Evolutionary conservation across 495 filamentous ascomycete genomes (phyloP).

Genomic region (Penicillium turbatum): DNA sequence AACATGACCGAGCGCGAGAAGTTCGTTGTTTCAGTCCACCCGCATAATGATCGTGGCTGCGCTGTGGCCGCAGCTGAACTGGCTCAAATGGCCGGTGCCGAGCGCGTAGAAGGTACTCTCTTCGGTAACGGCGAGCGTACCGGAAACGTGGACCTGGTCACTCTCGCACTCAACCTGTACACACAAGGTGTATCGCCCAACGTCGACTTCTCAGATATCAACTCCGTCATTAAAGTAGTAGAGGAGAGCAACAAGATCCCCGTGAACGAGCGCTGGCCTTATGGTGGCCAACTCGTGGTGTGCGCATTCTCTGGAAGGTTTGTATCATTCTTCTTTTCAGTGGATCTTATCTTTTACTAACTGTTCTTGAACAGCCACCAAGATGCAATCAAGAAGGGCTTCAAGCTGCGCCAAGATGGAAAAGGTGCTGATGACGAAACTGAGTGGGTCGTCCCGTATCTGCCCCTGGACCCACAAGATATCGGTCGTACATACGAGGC

Average conservation of each 20-base stretch:
- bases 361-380: slow-evolving; percentile 61
- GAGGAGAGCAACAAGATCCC: slow-evolving; percentile 94
- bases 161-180: slow-evolving; percentile 91
- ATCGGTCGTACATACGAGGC: slow-evolving; percentile 96
- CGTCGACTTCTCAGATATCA: slow-evolving; percentile 91
- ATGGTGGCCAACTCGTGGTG: slow-evolving; percentile 62
- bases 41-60: slow-evolving; percentile 93
- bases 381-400: slow-evolving; percentile 98
- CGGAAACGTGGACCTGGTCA: slow-evolving; percentile 94
- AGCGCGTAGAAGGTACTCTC: slow-evolving; percentile 90
- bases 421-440: slow-evolving; percentile 54
- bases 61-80: slow-evolving; percentile 85
- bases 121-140: slow-evolving; percentile 97
- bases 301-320: slow-evolving; percentile 17
- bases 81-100: slow-evolving; percentile 95
- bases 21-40: slow-evolving; percentile 78
- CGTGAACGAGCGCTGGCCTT: slow-evolving; percentile 82
- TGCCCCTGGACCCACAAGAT: slow-evolving; percentile 88
- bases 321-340: neutral
- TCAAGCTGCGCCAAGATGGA: slow-evolving; percentile 62
- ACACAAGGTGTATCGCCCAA: slow-evolving; percentile 87
- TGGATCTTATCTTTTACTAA: slow-evolving; percentile 65
- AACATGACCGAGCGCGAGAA: slow-evolving; percentile 76
- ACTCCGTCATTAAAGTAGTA: slow-evolving; percentile 80
- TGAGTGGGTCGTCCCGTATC: slow-evolving; percentile 75